These are phyloP conservation scores for Ascochyta clinopodiicola DNA, from an alignment of 2,329 filamentous ascomycete species.

Conservation along the genomic window DNA sequence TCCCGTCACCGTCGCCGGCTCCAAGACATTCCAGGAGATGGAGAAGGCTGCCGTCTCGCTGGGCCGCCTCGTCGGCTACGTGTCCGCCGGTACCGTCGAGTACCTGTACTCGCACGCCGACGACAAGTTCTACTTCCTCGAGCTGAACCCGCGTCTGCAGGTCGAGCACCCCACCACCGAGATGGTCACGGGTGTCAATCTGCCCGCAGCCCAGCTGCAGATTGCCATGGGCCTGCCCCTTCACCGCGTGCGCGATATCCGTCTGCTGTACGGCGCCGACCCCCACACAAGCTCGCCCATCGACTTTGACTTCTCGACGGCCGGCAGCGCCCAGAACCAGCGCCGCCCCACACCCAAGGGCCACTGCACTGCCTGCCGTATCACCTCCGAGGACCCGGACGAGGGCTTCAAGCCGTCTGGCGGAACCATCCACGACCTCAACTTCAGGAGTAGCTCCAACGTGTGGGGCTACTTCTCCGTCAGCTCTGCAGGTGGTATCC, in stretches of 20 bases:
- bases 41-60: conserved; percentile 95
- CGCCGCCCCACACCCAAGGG: conserved; percentile 91
- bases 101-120: conserved; percentile 98
- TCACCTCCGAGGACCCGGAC: conserved; percentile 97
- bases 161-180: conserved; percentile 99
- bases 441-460: conserved; percentile 98
- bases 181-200: conserved; percentile 97
- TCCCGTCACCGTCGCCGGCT: conserved; percentile 93
- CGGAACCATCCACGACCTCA: conserved; percentile 98
- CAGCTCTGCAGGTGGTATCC: conserved; percentile 92
- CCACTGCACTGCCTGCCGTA: conserved; percentile 97
- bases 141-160: conserved; percentile 97
- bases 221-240: conserved; percentile 98
- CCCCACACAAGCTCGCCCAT: conserved; percentile 85
- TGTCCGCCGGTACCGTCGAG: conserved; percentile 97
- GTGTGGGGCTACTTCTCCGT: conserved; percentile 99
- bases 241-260: conserved; percentile 94
- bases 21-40: conserved; percentile 91
- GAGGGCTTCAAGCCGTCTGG: conserved; percentile 99
- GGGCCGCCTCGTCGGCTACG: conserved; percentile 93
- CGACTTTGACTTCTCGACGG: conserved; percentile 93
- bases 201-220: conserved; percentile 96
- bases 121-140: conserved; percentile 99
- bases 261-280: conserved; percentile 93
- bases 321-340: conserved; percentile 82